Conservation (phyloP, 2,329 filamentous ascomycete genomes). For the Fusarium anguioides region DNA sequence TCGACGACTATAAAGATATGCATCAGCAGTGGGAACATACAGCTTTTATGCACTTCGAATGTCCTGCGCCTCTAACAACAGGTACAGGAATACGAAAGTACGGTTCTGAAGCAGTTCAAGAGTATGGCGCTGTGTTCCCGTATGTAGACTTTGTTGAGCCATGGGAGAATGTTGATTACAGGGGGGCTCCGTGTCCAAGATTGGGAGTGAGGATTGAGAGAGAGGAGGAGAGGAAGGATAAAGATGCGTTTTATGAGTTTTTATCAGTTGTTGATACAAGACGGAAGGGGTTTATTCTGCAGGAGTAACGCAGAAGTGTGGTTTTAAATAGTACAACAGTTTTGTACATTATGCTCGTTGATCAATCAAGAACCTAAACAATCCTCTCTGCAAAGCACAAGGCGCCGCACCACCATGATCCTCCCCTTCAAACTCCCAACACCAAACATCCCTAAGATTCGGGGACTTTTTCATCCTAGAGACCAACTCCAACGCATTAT, state of each 20-base stretch:
- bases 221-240: background rate
- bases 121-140: background rate
- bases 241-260: background rate
- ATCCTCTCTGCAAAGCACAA: slow-evolving; percentile 35
- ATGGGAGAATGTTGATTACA: background rate
- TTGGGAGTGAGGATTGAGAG: background rate
- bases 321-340: background rate
- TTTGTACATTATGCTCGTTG: background rate
- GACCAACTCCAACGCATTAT: slow-evolving; percentile 40
- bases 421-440: slow-evolving; percentile 45
- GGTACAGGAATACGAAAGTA: slow-evolving; percentile 1
- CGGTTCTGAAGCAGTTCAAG: background rate
- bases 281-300: background rate
- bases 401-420: slow-evolving; percentile 43
- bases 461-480: slow-evolving; percentile 32
- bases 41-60: slow-evolving; percentile 9
- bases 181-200: background rate
- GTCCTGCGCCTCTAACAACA: background rate
- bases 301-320: background rate
- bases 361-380: slow-evolving; percentile 36
- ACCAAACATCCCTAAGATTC: slow-evolving; percentile 33
- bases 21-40: background rate
- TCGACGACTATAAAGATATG: background rate
- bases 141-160: background rate
- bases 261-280: background rate